Evolutionary conservation across 2,329 filamentous ascomycete species (phyloP).

Genomic region (Plectosphaerella cucumerina): DNA sequence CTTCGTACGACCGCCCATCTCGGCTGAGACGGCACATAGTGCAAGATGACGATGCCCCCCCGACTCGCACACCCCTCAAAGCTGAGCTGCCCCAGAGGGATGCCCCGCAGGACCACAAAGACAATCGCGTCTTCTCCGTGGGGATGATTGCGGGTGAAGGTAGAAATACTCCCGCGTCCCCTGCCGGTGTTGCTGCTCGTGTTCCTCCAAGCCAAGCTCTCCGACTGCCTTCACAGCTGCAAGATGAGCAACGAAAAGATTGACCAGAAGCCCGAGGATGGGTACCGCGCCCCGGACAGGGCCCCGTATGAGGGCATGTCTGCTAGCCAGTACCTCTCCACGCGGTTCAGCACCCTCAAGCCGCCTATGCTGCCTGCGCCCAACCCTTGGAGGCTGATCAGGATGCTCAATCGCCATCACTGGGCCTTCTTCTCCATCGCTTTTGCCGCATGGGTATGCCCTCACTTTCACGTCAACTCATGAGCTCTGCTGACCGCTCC

Average conservation of each 20-base stretch:
- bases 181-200: neutral
- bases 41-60: neutral
- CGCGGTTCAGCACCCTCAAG: slow-evolving; percentile 52
- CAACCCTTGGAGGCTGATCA: slow-evolving; percentile 47
- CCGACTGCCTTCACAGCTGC: neutral
- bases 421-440: slow-evolving; percentile 54
- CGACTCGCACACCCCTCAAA: neutral
- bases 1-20: neutral
- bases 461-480: neutral
- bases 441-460: slow-evolving; percentile 50
- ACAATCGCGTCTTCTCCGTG: too few relatives aligned
- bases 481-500: neutral
- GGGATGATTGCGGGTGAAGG: too few relatives aligned
- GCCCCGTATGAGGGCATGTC: slow-evolving; percentile 47
- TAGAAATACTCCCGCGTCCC: too few relatives aligned
- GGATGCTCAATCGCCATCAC: slow-evolving; percentile 43
- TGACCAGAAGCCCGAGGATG: slow-evolving; percentile 6
- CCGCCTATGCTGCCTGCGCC: slow-evolving; percentile 50
- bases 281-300: slow-evolving; percentile 17
- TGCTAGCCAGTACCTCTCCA: slow-evolving; percentile 39
- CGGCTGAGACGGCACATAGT: neutral
- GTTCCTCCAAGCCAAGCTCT: neutral
- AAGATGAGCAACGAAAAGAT: neutral
- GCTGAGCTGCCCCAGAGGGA: neutral
- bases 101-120: too few relatives aligned